Evolutionary conservation across 2,329 filamentous ascomycete genomes (phyloP), one percentile per base, ranked within the genome.

Genomic region (Ophiostoma montium): DNA sequence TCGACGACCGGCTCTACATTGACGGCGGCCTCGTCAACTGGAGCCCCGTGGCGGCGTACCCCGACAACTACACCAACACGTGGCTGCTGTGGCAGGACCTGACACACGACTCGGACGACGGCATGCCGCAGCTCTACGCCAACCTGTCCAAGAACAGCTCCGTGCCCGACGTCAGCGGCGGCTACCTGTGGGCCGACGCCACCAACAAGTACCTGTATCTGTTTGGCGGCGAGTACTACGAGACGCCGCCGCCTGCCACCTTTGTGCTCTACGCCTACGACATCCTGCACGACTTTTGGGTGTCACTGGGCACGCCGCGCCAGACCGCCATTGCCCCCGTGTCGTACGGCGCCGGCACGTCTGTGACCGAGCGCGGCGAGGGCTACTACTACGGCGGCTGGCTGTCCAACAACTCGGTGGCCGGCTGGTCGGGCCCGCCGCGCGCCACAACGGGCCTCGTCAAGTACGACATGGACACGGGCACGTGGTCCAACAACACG

Each of bases 301-400:
- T 75, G 42, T 62, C 61, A 7, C 66, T 72, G 50, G 66, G 59
- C 30, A 55, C 60, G 51, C 67, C 62, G 47, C 63, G 57, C 38
- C 59, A 59, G 32, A 55, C 58, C 15, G 52, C 55, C 12, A 66
- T 78, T 43, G 59, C 65, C 41, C 63, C 72, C 7, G 67, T 75
- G 2, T 70, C 75, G 6, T 80, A 71, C 52, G 78, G 78, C 11
- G 76, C 76, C 13, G 73, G 75, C 12, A 68, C 72, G 10, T 69
- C 72, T 2, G 67, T 78, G 10, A 67, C 76, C 5, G 67, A 70
- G 35, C 65, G 70, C 2, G 78, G 74, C 11, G 64, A 74, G 50
- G 77, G 72, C 2, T 83, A 74, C 57, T 79, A 80, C 58, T 74
- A 77, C 53, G 79, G 79, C 39, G 79, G 79, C 36, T 82, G 74